Conservation (phyloP, 2,329 filamentous ascomycete species). For the Exophiala phaeomuriformis region DNA sequence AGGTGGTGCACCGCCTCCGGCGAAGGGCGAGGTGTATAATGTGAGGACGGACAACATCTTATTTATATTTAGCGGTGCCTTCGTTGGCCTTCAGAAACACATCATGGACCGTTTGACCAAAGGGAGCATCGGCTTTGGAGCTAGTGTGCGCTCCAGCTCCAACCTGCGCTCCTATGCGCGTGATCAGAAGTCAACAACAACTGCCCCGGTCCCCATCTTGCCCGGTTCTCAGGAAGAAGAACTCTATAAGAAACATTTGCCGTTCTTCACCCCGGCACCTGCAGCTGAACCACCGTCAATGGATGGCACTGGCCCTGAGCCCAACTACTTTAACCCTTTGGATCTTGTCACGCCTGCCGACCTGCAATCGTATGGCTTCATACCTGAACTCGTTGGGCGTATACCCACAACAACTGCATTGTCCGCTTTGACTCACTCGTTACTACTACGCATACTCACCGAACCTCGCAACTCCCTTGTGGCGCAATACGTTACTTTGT, state of each 20-base stretch:
- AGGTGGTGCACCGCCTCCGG: constrained; percentile 29
- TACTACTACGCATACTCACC: constrained; percentile 78
- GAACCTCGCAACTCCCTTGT: constrained; percentile 85
- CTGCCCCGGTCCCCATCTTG: constrained; percentile 42
- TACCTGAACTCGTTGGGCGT: constrained; percentile 91
- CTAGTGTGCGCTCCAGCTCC: constrained; percentile 58
- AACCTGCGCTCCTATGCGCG: constrained; percentile 22
- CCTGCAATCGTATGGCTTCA: constrained; percentile 79
- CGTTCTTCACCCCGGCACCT: constrained; percentile 49
- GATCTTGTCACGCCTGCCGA: constrained; percentile 69
- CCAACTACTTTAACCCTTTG: constrained; percentile 52
- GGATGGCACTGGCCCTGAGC: constrained; percentile 28
- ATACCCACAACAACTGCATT: constrained; percentile 85
- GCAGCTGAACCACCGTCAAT: constrained; percentile 28
- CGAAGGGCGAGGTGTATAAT: constrained; percentile 57
- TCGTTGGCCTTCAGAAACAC: constrained; percentile 82
- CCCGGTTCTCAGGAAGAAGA: constrained; percentile 60
- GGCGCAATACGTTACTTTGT: constrained; percentile 81
- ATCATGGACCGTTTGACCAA: constrained; percentile 81
- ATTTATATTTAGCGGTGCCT: constrained; percentile 94
- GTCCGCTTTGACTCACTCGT: constrained; percentile 59
- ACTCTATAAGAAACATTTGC: constrained; percentile 52
- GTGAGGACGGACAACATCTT: constrained; percentile 94
- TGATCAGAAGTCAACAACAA: constrained; percentile 27
- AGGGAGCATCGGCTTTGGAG: constrained; percentile 84